phyloP scores from a whole-genome alignment of 176 grass and related monocot species.

The Carex kokanica region DNA sequence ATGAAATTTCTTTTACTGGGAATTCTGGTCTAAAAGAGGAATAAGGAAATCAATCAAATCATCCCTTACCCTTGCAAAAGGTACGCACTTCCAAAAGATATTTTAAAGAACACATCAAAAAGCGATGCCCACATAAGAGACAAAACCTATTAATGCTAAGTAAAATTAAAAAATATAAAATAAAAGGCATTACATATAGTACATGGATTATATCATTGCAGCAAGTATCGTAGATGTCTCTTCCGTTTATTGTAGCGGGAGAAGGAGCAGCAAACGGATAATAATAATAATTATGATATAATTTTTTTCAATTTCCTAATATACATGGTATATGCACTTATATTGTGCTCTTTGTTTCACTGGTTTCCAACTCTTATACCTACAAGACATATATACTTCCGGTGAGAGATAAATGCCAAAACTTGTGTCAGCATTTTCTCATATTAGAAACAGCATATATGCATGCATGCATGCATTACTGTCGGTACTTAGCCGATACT shows the following conservation, averaged over 20 bases:
- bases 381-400: not conserved
- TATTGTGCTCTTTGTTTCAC: not conserved
- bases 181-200: not conserved
- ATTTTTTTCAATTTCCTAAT: not conserved
- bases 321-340: constrained; percentile 1
- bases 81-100: not conserved
- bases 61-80: not conserved
- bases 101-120: not conserved
- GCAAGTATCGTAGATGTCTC: not conserved
- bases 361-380: not conserved
- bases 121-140: not conserved
- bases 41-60: not conserved
- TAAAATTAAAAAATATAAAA: too few relatives aligned
- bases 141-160: not conserved
- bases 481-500: not conserved
- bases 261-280: not conserved
- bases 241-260: not conserved
- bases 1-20: not conserved
- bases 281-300: not conserved
- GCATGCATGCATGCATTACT: constrained; percentile 9
- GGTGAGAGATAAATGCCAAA: not conserved
- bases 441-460: constrained; percentile 2
- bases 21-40: not conserved
- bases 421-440: not conserved
- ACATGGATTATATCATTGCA: not conserved